Percentiles rank a stretch among this genome's conserved stretches.
phyloP scores from a whole-genome alignment of 2,329 filamentous ascomycete species.

The Ophiostoma tasmaniense region DNA sequence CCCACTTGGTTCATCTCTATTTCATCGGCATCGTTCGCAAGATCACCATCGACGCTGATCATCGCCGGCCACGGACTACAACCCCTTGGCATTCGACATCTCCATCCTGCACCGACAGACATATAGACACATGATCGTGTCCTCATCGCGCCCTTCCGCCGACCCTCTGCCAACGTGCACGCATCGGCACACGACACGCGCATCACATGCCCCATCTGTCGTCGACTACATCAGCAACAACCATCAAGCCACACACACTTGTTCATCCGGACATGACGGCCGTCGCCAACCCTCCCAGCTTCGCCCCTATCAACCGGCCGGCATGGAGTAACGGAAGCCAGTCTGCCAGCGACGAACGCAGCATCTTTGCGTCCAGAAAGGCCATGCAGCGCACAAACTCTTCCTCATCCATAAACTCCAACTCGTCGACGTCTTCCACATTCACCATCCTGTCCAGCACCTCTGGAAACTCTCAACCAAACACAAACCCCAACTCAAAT shows the following conservation, averaged over 20 bases:
- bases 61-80: not conserved
- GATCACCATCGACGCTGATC: not conserved
- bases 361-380: conserved; percentile 87
- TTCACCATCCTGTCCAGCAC: conserved; percentile 54
- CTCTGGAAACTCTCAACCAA: not conserved
- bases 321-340: conserved; percentile 54
- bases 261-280: conserved; percentile 49
- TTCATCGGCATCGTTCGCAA: not conserved
- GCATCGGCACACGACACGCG: not conserved
- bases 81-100: not conserved
- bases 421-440: conserved; percentile 49
- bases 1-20: not conserved
- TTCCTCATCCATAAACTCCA: conserved; percentile 73
- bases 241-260: not conserved
- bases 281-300: conserved; percentile 56
- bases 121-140: conserved; percentile 9
- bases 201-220: conserved; percentile 3
- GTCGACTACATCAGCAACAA: conserved; percentile 12
- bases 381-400: conserved; percentile 80
- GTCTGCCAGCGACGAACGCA: conserved; percentile 56
- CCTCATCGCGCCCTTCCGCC: conserved; percentile 4
- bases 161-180: not conserved
- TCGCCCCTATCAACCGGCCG: conserved; percentile 55
- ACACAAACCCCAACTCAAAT: too few species aligned
- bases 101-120: not conserved